These are phyloP conservation scores for Nannizziopsis arthrosporioides DNA, from an alignment of 2,329 filamentous ascomycete species.

Conservation along the genomic window DNA sequence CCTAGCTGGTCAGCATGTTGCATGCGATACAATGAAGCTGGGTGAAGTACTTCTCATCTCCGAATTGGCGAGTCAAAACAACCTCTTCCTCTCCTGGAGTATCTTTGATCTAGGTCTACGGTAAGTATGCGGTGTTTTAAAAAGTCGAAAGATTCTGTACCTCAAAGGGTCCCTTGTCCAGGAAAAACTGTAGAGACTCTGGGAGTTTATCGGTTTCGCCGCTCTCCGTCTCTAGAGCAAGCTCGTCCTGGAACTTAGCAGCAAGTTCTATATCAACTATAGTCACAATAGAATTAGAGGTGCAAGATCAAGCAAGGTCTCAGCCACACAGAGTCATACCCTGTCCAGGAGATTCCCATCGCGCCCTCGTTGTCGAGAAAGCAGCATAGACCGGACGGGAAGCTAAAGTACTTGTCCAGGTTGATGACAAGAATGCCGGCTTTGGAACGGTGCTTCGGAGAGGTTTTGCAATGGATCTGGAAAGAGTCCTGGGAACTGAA, in stretches of 20 bases:
- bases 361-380: slow-evolving; percentile 36
- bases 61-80: slow-evolving; percentile 66
- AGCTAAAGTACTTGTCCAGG: slow-evolving; percentile 33
- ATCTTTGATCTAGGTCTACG: slow-evolving; percentile 49
- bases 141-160: slow-evolving; percentile 32
- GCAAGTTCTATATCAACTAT: slow-evolving; percentile 65
- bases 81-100: slow-evolving; percentile 77
- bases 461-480: slow-evolving; percentile 45
- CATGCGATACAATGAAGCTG: background rate
- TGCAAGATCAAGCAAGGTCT: background rate
- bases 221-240: slow-evolving; percentile 72
- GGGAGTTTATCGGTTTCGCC: slow-evolving; percentile 61
- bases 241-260: slow-evolving; percentile 73
- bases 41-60: slow-evolving; percentile 66
- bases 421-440: slow-evolving; percentile 40
- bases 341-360: slow-evolving; percentile 37
- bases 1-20: slow-evolving; percentile 28
- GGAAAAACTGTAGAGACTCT: slow-evolving; percentile 71
- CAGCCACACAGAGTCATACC: slow-evolving; percentile 25
- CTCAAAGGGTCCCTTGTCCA: slow-evolving; percentile 75
- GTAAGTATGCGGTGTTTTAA: slow-evolving; percentile 1
- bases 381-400: slow-evolving; percentile 33
- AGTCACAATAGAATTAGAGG: background rate
- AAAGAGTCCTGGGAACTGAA: slow-evolving; percentile 52
- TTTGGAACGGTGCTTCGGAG: slow-evolving; percentile 38